Conservation (phyloP, 768 basidiomycete species). For the Lactarius pseudohatsudake region DNA sequence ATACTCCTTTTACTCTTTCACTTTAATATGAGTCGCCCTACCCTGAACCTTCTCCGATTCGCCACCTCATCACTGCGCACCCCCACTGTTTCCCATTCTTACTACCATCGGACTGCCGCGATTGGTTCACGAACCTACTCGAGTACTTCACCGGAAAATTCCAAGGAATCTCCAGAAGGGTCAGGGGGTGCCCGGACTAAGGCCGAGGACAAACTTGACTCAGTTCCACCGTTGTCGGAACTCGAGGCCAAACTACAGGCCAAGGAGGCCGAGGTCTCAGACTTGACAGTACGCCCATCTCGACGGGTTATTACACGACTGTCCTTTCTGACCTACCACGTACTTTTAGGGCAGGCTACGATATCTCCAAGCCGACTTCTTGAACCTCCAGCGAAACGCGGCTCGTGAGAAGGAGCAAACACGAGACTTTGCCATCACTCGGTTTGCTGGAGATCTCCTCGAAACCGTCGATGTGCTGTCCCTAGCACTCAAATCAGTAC, state of each 20-base stretch:
- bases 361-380: constrained; percentile 92
- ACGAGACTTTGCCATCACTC: constrained; percentile 88
- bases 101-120: constrained; percentile 32
- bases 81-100: constrained; percentile 44
- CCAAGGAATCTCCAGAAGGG: constrained; percentile 32
- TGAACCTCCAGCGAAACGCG: constrained; percentile 91
- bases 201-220: constrained; percentile 27
- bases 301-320: constrained; percentile 1
- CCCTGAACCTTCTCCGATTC: constrained; percentile 55
- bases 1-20: constrained; percentile 17
- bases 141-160: constrained; percentile 46
- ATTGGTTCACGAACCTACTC: constrained; percentile 54
- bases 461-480: constrained; percentile 89
- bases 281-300: constrained; percentile 65
- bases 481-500: constrained; percentile 81
- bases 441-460: constrained; percentile 86
- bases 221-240: constrained; percentile 35
- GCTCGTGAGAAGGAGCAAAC: constrained; percentile 91
- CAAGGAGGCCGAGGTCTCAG: constrained; percentile 79
- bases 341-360: constrained; percentile 73
- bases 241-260: constrained; percentile 62
- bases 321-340: constrained; percentile 24
- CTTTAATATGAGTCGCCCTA: constrained; percentile 51
- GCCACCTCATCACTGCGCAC: constrained; percentile 58
- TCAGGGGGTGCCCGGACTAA: constrained; percentile 35